Evolutionary conservation across 495 filamentous ascomycete species (phyloP).

Genomic region (Sporormia fimetaria): DNA sequence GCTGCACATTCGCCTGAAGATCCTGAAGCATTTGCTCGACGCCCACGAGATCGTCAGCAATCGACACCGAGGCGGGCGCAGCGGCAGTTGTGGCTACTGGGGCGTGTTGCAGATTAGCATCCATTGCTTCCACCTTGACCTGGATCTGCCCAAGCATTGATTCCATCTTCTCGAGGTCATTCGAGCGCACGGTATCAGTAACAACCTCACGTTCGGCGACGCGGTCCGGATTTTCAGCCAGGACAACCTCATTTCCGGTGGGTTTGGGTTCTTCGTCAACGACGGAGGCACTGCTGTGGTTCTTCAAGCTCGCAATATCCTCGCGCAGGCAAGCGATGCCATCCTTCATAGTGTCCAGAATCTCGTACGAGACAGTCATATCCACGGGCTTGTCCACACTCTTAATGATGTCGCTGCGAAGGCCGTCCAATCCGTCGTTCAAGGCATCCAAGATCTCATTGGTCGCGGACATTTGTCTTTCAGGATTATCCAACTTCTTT

Average conservation of each 20-base stretch:
- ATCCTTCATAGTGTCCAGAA: conserved; percentile 71
- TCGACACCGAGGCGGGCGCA: conserved; percentile 35
- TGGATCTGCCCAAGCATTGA: conserved; percentile 68
- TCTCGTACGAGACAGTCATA: conserved; percentile 70
- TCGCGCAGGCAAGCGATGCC: conserved; percentile 59
- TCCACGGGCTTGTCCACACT: conserved; percentile 66
- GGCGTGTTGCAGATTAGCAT: conserved; percentile 41
- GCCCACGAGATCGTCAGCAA: conserved; percentile 49
- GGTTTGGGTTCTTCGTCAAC: conserved; percentile 13
- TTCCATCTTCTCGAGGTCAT: conserved; percentile 76
- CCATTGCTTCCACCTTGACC: conserved; percentile 71
- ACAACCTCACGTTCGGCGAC: conserved; percentile 27
- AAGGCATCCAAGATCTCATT: conserved; percentile 71
- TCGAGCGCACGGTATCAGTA: conserved; percentile 41
- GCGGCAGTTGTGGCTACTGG: conserved; percentile 34
- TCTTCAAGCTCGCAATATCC: conserved; percentile 66
- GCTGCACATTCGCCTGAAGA: conserved; percentile 47
- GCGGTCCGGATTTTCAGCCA: conserved; percentile 29
- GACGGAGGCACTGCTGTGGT: conserved; percentile 25
- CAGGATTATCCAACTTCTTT: conserved; percentile 42
- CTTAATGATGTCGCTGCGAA: conserved; percentile 65
- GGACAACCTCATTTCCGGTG: conserved; percentile 32
- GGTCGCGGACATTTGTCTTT: conserved; percentile 49
- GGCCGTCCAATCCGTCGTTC: conserved; percentile 64
- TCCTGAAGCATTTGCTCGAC: conserved; percentile 48